These are phyloP conservation scores for Saccharomyces uvarum DNA, from an alignment of 1,139 yeast genomes.

Conservation along the genomic window DNA sequence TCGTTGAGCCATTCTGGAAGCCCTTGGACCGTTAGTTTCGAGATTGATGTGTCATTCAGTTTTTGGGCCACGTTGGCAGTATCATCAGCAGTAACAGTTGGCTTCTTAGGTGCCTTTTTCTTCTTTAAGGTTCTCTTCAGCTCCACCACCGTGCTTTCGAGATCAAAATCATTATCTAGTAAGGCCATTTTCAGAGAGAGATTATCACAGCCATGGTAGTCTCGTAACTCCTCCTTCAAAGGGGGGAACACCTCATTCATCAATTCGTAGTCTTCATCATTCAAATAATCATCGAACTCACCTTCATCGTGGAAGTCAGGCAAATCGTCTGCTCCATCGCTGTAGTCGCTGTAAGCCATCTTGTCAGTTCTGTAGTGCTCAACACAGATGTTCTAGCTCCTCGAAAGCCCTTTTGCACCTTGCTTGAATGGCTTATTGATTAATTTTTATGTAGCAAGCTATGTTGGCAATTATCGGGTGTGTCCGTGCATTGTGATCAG, in stretches of 20 bases:
- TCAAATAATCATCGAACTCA: constrained; percentile 32
- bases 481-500: constrained; percentile 1
- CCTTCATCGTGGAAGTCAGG: constrained; percentile 31
- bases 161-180: constrained; percentile 27
- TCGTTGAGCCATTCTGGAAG: constrained; percentile 11
- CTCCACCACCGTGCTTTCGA: constrained; percentile 20
- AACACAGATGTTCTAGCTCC: not conserved
- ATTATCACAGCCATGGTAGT: constrained; percentile 29
- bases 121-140: constrained; percentile 26
- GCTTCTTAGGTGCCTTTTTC: constrained; percentile 15
- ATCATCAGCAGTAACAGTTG: not conserved
- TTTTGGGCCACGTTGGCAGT: constrained; percentile 34
- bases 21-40: not conserved
- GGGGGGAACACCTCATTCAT: constrained; percentile 26
- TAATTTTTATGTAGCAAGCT: not conserved
- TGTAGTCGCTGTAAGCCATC: constrained; percentile 15
- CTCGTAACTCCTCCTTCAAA: constrained; percentile 20
- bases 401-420: not conserved
- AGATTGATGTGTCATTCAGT: constrained; percentile 11
- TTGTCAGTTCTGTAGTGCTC: constrained; percentile 8
- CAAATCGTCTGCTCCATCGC: constrained; percentile 23
- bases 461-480: constrained; percentile 4
- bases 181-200: constrained; percentile 27
- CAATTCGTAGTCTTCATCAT: constrained; percentile 31
- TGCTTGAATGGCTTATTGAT: not conserved